Evolutionary conservation across 2,329 filamentous ascomycete species (phyloP), one percentile per base, ranked within the genome.

Genomic region (Cephalotrichum gorgonifer): DNA sequence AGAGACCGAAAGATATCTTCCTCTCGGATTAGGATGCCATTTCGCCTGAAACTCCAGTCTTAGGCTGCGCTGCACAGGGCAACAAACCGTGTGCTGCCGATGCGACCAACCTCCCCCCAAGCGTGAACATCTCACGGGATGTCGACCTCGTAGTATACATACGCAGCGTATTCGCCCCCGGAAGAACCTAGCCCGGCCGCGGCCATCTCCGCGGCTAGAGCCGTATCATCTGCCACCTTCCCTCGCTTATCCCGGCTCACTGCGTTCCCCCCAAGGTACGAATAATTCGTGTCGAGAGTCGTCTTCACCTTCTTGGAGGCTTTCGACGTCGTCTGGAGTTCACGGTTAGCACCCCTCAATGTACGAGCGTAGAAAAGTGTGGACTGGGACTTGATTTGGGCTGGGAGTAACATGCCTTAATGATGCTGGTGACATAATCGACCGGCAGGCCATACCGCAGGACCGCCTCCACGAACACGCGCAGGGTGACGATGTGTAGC

Each of bases 391-490:
- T 38, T 39, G 31, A 42, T 6, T 26, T 38, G 22, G 38, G 12
- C 11, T 11, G 22, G 23, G n/a, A n/a, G 22, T 27, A 30, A 62
- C 79, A 57, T 76, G 95, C 90, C 83, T 88, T 84, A 53, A 97
- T 73, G 56, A 96, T 70, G 15, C 83, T 88, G 57, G 85, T 86
- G 44, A 95, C 83, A 66, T 91, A 98, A 57, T 94, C 86, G 54
- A 96, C 70, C 44, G 93, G 93, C 58, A 98, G 67, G 26, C 93
- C 93, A 62, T 98, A 98, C 55, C 93, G 81, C 61, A 98, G 72
- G n/a, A 98, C 93, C 5, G 90, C 95, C 75, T 98, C 93, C 20
- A 98, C 93, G 66, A 97, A 98, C 20, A 97, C 90, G 48, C 93
- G 76, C 59, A 98, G 70, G 6, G 90, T 86, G 60, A 97, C 74